These are phyloP conservation scores for Heliocybe sulcata DNA, from an alignment of 1,284 basidiomycete species.

Conservation along the genomic window DNA sequence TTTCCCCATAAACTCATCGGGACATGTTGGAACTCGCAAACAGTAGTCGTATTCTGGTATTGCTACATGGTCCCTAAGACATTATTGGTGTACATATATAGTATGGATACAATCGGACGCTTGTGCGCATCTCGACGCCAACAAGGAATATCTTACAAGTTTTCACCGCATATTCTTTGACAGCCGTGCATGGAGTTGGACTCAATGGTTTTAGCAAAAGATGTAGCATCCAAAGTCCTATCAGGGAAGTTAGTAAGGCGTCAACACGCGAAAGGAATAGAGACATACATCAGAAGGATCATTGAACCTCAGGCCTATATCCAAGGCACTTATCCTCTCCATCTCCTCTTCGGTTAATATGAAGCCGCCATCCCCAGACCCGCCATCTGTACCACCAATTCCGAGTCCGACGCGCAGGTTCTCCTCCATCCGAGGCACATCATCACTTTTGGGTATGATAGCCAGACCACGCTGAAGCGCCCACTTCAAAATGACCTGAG, in stretches of 20 bases:
- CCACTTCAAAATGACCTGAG: conserved; percentile 18
- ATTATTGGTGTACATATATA: no score
- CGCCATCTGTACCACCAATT: neutral
- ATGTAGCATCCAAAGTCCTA: neutral
- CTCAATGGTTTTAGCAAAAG: neutral
- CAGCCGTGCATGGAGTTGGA: neutral
- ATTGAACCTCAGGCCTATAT: conserved; percentile 17
- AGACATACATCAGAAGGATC: conserved; percentile 17
- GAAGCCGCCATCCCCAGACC: conserved; percentile 7
- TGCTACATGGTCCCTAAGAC: no score
- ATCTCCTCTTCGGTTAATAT: conserved; percentile 14
- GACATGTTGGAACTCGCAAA: no score
- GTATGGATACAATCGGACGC: no score
- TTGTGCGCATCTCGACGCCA: no score
- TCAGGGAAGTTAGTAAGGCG: neutral
- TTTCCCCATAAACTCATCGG: no score
- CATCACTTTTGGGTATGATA: conserved; percentile 17
- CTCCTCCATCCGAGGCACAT: conserved; percentile 12
- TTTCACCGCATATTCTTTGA: no score
- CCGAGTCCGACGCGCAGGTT: conserved; percentile 10
- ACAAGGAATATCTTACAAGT: no score
- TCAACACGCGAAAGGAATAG: neutral
- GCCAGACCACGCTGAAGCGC: conserved; percentile 17
- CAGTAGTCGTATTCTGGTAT: no score
- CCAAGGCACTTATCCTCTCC: conserved; percentile 11